Conservation (phyloP, 176 grass and related monocot species). For the Cocos nucifera region DNA sequence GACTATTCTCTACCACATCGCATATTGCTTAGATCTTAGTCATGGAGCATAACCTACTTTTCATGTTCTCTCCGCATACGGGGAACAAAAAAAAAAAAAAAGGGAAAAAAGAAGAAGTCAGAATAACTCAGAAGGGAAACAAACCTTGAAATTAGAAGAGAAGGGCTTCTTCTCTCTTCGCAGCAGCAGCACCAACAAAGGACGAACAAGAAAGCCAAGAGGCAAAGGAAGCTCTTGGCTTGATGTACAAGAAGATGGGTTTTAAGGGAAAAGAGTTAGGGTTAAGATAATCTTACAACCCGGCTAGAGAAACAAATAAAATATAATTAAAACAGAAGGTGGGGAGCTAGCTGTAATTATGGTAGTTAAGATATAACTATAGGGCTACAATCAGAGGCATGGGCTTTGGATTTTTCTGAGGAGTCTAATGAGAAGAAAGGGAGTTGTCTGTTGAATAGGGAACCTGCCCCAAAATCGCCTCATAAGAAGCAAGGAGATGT, state of each 20-base stretch:
- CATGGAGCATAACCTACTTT: no score
- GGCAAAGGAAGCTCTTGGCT: constrained; percentile 9
- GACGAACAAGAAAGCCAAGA: constrained; percentile 9
- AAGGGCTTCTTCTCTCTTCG: background rate
- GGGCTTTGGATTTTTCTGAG: constrained; percentile 4
- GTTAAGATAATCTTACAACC: background rate
- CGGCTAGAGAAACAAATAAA: constrained; percentile 1
- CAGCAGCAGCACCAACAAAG: background rate
- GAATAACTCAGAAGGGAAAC: no score
- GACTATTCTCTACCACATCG: no score
- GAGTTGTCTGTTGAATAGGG: constrained; percentile 19
- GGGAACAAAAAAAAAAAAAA: background rate
- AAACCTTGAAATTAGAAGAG: background rate
- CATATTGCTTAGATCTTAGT: no score
- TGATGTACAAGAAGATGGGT: background rate
- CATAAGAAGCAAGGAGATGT: background rate
- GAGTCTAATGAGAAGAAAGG: constrained; percentile 9
- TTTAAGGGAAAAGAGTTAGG: constrained; percentile 9
- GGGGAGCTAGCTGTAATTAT: no score
- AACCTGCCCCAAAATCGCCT: constrained; percentile 7
- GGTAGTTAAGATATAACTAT: background rate
- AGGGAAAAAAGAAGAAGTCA: no score
- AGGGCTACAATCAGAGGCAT: constrained; percentile 9
- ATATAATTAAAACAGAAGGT: background rate
- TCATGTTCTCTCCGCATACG: no score